A percentile compares a stretch with the other conserved stretches of the same genome.
Evolutionary conservation across 2,329 filamentous ascomycete species (phyloP).

Genomic region (Talaromyces marneffei): DNA sequence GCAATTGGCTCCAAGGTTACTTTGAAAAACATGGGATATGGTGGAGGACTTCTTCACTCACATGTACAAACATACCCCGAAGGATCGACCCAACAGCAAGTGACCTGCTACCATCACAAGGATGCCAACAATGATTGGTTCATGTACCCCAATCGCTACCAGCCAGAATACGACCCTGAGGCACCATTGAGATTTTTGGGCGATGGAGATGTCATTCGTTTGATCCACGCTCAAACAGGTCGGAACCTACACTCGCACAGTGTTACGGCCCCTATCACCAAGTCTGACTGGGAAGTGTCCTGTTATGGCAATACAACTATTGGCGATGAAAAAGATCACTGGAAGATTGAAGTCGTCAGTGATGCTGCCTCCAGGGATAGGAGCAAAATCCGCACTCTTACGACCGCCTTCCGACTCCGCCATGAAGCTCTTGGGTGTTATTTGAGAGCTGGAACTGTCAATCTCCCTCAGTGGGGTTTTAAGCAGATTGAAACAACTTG

Average conservation of each 20-base stretch:
- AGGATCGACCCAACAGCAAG: constrained; percentile 88
- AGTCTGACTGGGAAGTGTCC: constrained; percentile 87
- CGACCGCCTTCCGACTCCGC: constrained; percentile 83
- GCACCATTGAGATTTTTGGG: constrained; percentile 68
- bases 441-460: constrained; percentile 88
- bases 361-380: constrained; percentile 83
- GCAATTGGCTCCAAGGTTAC: constrained; percentile 84
- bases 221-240: constrained; percentile 92
- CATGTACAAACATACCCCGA: constrained; percentile 95
- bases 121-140: constrained; percentile 99
- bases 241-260: constrained; percentile 95
- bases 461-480: constrained; percentile 98
- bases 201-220: constrained; percentile 70
- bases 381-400: constrained; percentile 81
- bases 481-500: constrained; percentile 99
- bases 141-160: constrained; percentile 85
- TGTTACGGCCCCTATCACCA: constrained; percentile 81
- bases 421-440: constrained; percentile 84
- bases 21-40: constrained; percentile 99
- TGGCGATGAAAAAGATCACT: constrained; percentile 96
- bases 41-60: constrained; percentile 90
- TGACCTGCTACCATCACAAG: constrained; percentile 99
- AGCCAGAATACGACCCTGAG: constrained; percentile 66
- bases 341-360: constrained; percentile 84
- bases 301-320: constrained; percentile 93